These are phyloP conservation scores for Cryptococcus deneoformans DNA, from an alignment of 1,284 basidiomycete genomes.

Conservation along the genomic window DNA sequence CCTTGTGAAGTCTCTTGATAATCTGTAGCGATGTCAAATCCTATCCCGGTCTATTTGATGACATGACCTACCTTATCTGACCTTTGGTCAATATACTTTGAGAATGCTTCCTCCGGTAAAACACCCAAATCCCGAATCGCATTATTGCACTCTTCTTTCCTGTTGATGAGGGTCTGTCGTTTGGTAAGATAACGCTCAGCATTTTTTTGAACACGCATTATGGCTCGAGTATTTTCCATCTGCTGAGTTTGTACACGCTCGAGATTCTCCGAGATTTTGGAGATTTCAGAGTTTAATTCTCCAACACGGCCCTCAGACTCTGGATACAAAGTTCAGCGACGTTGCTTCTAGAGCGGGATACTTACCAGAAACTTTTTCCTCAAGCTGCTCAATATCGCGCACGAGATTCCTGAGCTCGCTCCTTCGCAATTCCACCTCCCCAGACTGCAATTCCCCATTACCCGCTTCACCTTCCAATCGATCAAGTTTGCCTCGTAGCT, in stretches of 20 bases:
- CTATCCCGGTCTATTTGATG: not conserved
- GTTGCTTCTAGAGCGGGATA: not conserved
- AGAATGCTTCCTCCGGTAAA: constrained; percentile 94
- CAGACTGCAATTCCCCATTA: constrained; percentile 56
- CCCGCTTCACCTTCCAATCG: constrained; percentile 63
- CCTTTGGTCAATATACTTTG: constrained; percentile 83
- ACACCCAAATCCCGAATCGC: constrained; percentile 96
- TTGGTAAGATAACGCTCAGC: constrained; percentile 93
- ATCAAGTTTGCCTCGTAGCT: constrained; percentile 74
- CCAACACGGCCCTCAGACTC: constrained; percentile 56
- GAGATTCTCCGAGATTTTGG: constrained; percentile 62
- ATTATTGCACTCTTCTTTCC: constrained; percentile 89
- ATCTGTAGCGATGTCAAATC: constrained; percentile 56
- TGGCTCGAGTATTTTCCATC: constrained; percentile 76
- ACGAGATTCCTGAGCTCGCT: constrained; percentile 68
- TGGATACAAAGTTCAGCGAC: constrained; percentile 12
- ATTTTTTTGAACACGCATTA: constrained; percentile 88
- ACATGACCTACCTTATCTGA: constrained; percentile 66
- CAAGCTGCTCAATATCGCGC: constrained; percentile 62
- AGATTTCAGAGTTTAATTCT: constrained; percentile 62
- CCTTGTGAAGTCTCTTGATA: constrained; percentile 81
- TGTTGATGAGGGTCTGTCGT: constrained; percentile 72
- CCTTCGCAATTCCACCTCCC: constrained; percentile 63
- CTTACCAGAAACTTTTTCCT: constrained; percentile 64
- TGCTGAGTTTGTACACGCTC: constrained; percentile 80